phyloP scores from a whole-genome alignment of 2,329 filamentous ascomycete genomes.

The Aspergillus glaucus region DNA sequence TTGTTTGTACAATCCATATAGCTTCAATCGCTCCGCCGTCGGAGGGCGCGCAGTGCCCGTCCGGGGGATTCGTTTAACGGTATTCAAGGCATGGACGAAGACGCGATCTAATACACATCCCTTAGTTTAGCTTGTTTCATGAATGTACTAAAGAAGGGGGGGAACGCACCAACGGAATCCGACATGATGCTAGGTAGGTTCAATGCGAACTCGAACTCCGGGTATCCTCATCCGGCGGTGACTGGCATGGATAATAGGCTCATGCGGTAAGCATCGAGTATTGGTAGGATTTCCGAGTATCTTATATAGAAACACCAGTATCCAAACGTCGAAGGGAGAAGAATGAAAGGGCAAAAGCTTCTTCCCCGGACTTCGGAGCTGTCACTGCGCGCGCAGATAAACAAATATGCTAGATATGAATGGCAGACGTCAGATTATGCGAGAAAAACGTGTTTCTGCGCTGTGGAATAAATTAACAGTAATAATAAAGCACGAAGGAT shows the following conservation, averaged over 20 bases:
- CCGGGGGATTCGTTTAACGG: slow-evolving; percentile 93
- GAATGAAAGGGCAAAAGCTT: background rate
- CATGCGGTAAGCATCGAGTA: too few relatives aligned
- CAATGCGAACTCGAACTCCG: too few relatives aligned
- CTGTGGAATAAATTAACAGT: too few relatives aligned
- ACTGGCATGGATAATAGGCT: slow-evolving; percentile 20
- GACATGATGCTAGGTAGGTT: slow-evolving; percentile 30
- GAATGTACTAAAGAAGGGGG: background rate
- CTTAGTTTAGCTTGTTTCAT: background rate
- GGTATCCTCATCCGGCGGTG: slow-evolving; percentile 25
- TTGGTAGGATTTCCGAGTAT: too few relatives aligned
- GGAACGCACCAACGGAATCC: slow-evolving; percentile 41
- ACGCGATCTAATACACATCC: slow-evolving; percentile 69
- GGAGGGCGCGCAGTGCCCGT: slow-evolving; percentile 87
- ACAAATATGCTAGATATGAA: too few relatives aligned
- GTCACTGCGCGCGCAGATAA: too few relatives aligned
- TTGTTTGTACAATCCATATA: slow-evolving; percentile 98
- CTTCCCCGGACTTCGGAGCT: slow-evolving; percentile 15
- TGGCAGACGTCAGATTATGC: too few relatives aligned
- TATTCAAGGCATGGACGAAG: slow-evolving; percentile 97
- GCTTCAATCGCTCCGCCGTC: slow-evolving; percentile 72
- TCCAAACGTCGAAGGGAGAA: background rate
- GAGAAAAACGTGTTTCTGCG: too few relatives aligned
- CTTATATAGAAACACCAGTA: background rate
- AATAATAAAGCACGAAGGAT: too few relatives aligned